phyloP scores from a whole-genome alignment of 495 filamentous ascomycete species.

The Recurvomyces mirabilis region DNA sequence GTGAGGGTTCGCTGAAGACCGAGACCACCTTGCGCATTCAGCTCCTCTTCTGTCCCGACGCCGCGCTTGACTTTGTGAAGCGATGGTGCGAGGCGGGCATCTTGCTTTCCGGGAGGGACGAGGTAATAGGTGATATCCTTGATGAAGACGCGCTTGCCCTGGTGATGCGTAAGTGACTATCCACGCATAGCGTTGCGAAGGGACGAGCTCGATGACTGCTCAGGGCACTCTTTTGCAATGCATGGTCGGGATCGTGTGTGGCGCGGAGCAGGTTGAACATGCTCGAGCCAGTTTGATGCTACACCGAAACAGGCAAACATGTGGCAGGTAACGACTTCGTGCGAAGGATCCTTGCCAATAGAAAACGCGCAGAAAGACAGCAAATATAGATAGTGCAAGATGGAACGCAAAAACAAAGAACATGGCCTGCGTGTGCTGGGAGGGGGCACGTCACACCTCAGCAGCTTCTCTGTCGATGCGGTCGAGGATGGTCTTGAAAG shows the following conservation, averaged over 20 bases:
- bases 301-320: too few relatives aligned
- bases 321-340: too few relatives aligned
- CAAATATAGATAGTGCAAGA: slow-evolving; percentile 10
- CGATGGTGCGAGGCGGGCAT: slow-evolving; percentile 63
- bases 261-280: too few relatives aligned
- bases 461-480: slow-evolving; percentile 52
- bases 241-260: too few relatives aligned
- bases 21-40: slow-evolving; percentile 22
- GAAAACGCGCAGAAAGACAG: slow-evolving; percentile 10
- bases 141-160: slow-evolving; percentile 86
- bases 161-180: slow-evolving; percentile 26
- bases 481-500: slow-evolving; percentile 65
- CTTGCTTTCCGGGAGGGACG: slow-evolving; percentile 56
- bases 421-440: too few relatives aligned
- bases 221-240: too few relatives aligned
- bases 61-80: slow-evolving; percentile 47
- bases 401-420: too few relatives aligned
- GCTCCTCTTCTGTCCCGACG: slow-evolving; percentile 41
- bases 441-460: slow-evolving; percentile 46
- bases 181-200: too few relatives aligned
- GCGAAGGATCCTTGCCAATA: too few relatives aligned
- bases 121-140: slow-evolving; percentile 94
- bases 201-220: too few relatives aligned
- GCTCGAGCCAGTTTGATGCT: too few relatives aligned
- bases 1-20: slow-evolving; percentile 18